A percentile compares a stretch with the other conserved stretches of the same genome.
These are phyloP conservation scores for Phaeosphaeria sp. DNA, from an alignment of 2,329 filamentous ascomycete genomes.

Conservation along the genomic window DNA sequence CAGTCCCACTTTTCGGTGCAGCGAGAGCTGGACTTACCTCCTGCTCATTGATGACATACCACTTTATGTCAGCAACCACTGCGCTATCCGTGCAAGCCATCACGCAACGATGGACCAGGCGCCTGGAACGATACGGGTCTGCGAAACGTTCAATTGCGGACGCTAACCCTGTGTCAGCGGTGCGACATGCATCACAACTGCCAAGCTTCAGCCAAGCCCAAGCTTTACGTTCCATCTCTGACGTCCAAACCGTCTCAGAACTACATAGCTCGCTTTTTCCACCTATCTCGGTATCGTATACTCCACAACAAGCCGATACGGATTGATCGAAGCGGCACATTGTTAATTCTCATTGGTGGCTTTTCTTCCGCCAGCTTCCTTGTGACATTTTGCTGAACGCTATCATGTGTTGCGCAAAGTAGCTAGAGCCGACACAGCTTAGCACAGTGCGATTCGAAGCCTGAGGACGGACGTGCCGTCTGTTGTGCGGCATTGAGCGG, in stretches of 20 bases:
- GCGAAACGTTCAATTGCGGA: neutral
- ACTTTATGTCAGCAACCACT: neutral
- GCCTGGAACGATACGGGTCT: neutral
- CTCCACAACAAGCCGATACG: constrained; percentile 17
- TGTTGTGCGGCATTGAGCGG: constrained; percentile 15
- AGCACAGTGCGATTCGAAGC: neutral
- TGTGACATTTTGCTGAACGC: neutral
- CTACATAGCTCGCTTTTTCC: constrained; percentile 6
- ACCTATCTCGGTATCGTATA: constrained; percentile 3
- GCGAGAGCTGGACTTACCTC: too few species aligned
- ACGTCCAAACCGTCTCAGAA: constrained; percentile 29
- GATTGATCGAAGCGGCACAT: constrained; percentile 19
- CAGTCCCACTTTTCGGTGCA: neutral
- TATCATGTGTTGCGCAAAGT: constrained; percentile 1
- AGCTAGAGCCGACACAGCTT: constrained; percentile 4
- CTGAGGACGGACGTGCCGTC: neutral
- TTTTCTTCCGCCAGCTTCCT: constrained; percentile 11
- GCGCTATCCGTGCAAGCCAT: neutral
- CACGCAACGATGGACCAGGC: neutral
- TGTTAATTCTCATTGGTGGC: constrained; percentile 19
- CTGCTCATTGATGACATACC: neutral
- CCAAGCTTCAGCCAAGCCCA: constrained; percentile 30
- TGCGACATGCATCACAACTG: constrained; percentile 16
- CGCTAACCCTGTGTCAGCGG: constrained; percentile 4
- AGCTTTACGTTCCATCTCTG: constrained; percentile 21